Evolutionary conservation across 495 filamentous ascomycete genomes (phyloP).

Genomic region (Neurospora sublineolata): DNA sequence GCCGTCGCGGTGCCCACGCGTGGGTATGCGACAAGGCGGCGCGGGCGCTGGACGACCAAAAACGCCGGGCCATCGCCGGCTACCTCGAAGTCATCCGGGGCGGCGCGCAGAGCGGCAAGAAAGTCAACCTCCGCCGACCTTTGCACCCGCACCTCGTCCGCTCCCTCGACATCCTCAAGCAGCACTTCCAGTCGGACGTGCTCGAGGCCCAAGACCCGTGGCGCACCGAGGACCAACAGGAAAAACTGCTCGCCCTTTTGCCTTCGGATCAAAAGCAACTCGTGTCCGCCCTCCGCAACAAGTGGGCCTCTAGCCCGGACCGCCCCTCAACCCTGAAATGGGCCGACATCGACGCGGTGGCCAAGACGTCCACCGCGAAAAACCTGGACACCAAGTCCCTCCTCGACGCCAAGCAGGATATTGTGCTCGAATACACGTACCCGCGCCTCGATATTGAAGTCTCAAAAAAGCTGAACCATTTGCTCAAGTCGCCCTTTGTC

Average conservation of each 20-base stretch:
- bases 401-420: conserved; percentile 83
- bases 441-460: conserved; percentile 95
- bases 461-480: conserved; percentile 92
- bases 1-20: conserved; percentile 89
- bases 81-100: conserved; percentile 84
- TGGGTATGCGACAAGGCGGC: conserved; percentile 96
- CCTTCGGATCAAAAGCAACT: conserved; percentile 53
- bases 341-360: conserved; percentile 82
- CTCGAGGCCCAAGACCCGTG: conserved; percentile 82
- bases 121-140: conserved; percentile 73
- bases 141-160: conserved; percentile 83
- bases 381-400: conserved; percentile 53
- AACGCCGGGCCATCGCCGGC: conserved; percentile 67
- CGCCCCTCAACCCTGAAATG: conserved; percentile 71
- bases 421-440: conserved; percentile 94
- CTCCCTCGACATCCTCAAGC: conserved; percentile 68
- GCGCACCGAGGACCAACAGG: conserved; percentile 49
- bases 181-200: conserved; percentile 68
- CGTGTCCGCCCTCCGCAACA: conserved; percentile 65
- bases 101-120: conserved; percentile 74
- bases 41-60: conserved; percentile 68
- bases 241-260: conserved; percentile 64
- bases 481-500: conserved; percentile 92
- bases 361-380: conserved; percentile 53
- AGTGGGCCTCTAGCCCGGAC: conserved; percentile 74